Evolutionary conservation across 139 green algal species (phyloP), one percentile per base, ranked within the genome.

Genomic region (Auxenochlorella protothecoides): DNA sequence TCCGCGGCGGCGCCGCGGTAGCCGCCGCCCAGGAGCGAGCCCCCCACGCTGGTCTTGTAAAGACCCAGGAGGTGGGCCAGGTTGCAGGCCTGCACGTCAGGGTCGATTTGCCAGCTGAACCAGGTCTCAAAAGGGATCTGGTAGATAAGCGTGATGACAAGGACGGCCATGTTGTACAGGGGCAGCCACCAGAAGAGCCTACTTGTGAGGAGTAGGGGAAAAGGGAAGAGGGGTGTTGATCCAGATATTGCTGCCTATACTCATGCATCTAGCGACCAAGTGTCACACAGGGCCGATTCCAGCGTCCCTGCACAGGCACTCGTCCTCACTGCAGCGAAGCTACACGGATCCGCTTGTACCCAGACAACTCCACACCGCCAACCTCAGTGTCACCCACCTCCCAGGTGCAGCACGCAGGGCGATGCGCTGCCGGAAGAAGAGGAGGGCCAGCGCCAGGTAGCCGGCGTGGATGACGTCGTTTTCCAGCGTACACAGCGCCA

Each of bases 381-480:
- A 44, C 27, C 27, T 44, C 0, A 44, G 27, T 44, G 27, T 1
- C 55, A 5, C n/a, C 12, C 65, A 64, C 72, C 55, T 63, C 61
- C 75, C 77, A 61, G 71, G 68, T 57, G 64, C 12, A 44, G 13
- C 3, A 3, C 81, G 74, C 69, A 90, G 84, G 16, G 54, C 70
- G 61, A 87, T 67, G 6, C 83, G 70, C 3, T 73, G 72, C 14
- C 89, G 68, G 84, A 94, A 94, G n/a, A 91, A 81, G 54, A 86
- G 70, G 55, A 94, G 81, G 5, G 81, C 81, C 4, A 90, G 65
- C 8, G 87, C 87, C 69, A 94, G 83, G 79, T 94, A 94, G 6
- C 84, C 84, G 8, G 84, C 86, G 65, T 92, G 88, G 63, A 93
- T 82, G 56, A 92, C 71, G 76, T 94, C 89, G 70, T 87, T 85